Conservation (phyloP, 2,329 filamentous ascomycete genomes). For the Cladosporium sp. region DNA sequence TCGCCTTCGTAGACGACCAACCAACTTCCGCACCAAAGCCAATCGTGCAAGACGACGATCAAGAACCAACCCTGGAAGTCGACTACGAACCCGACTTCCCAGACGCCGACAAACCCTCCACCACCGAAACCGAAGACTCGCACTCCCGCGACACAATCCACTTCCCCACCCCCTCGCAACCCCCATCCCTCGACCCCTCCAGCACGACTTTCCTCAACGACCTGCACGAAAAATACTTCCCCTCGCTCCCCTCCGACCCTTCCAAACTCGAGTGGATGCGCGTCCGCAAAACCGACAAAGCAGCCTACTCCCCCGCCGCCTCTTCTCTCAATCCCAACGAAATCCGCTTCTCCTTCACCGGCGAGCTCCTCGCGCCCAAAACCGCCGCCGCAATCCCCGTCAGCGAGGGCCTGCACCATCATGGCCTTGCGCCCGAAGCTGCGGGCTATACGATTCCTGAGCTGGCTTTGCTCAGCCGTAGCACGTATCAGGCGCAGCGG, state of each 20-base stretch:
- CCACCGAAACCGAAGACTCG: background rate
- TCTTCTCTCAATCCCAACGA: constrained; percentile 67
- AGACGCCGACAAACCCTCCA: background rate
- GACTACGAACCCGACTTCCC: constrained; percentile 29
- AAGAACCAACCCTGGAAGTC: constrained; percentile 25
- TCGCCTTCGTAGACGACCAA: constrained; percentile 20
- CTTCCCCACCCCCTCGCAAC: constrained; percentile 54
- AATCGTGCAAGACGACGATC: background rate
- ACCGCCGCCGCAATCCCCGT: constrained; percentile 70
- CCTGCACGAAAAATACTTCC: constrained; percentile 91
- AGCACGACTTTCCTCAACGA: constrained; percentile 79
- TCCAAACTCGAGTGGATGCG: constrained; percentile 85
- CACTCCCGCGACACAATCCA: constrained; percentile 42
- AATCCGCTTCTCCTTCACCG: constrained; percentile 85
- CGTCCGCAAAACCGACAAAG: constrained; percentile 49
- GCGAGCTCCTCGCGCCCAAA: constrained; percentile 72
- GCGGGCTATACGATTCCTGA: constrained; percentile 92
- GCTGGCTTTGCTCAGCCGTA: constrained; percentile 73
- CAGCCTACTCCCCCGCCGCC: constrained; percentile 77
- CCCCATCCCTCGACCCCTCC: constrained; percentile 74
- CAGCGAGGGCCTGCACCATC: constrained; percentile 82
- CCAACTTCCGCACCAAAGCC: background rate
- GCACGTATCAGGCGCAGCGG: constrained; percentile 77
- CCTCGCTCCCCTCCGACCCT: constrained; percentile 77
- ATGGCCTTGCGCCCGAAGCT: constrained; percentile 85